Percentiles rank a stretch among this genome's conserved stretches.
Conservation (phyloP, 1,284 basidiomycete species). For the Malassezia arunalokei region DNA sequence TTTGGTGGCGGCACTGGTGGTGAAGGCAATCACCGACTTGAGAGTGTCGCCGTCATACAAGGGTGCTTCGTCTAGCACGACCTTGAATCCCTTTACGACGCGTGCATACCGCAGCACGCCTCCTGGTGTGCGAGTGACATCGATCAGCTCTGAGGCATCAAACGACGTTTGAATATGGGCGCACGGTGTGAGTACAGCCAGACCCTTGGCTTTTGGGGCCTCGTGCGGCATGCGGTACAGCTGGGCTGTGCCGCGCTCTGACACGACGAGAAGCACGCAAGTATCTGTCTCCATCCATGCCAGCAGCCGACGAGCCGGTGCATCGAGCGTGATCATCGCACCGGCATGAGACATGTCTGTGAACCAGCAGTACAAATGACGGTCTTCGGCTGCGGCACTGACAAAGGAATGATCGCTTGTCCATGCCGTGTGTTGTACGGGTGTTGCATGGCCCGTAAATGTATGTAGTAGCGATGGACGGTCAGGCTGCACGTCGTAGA, state of each 20-base stretch:
- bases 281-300: conserved; percentile 20
- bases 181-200: conserved; percentile 19
- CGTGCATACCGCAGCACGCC: conserved; percentile 26
- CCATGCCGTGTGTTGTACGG: conserved; percentile 34
- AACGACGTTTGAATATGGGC: conserved; percentile 7
- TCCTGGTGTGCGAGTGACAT: conserved; percentile 17
- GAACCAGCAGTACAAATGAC: conserved; percentile 60
- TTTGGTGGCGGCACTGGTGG: conserved; percentile 5
- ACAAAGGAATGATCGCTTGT: conserved; percentile 50
- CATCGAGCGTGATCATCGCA: conserved; percentile 46
- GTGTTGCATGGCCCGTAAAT: conserved; percentile 35
- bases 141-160: conserved; percentile 17
- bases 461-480: conserved; percentile 12
- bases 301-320: conserved; percentile 41
- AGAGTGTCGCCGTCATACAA: conserved; percentile 19
- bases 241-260: conserved; percentile 38
- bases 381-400: conserved; percentile 62
- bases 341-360: conserved; percentile 38
- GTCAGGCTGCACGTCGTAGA: conserved; percentile 13
- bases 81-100: conserved; percentile 31
- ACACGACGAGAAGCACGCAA: conserved; percentile 40
- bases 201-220: conserved; percentile 16
- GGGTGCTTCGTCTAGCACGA: conserved; percentile 25
- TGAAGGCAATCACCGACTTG: conserved; percentile 6
- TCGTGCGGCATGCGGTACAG: conserved; percentile 30